A percentile compares a stretch with the other conserved stretches of the same genome.
Conservation (phyloP, 2,329 filamentous ascomycete species). For the Exophiala sideris region DNA sequence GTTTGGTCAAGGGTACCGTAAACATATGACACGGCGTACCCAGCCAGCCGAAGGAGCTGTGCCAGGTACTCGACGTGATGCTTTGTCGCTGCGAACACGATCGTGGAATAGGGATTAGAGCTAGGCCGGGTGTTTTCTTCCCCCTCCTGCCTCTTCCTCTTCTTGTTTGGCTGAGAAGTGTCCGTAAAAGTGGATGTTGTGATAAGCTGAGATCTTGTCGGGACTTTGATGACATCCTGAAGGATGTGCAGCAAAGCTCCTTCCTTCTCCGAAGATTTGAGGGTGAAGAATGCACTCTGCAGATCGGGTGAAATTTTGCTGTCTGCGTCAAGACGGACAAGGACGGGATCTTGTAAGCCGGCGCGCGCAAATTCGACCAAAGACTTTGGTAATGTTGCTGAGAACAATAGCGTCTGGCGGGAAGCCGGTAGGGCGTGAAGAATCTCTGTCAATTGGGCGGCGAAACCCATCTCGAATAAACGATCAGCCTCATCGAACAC, state of each 20-base stretch:
- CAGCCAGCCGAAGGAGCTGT: slow-evolving; percentile 71
- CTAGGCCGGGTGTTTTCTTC: slow-evolving; percentile 43
- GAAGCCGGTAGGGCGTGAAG: slow-evolving; percentile 78
- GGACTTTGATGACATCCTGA: slow-evolving; percentile 89
- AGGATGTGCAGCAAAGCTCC: slow-evolving; percentile 85
- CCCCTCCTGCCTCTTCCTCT: slow-evolving; percentile 49
- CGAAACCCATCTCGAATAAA: slow-evolving; percentile 98
- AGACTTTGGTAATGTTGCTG: slow-evolving; percentile 88
- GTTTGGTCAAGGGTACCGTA: slow-evolving; percentile 95
- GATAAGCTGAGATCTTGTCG: slow-evolving; percentile 50
- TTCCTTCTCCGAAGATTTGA: slow-evolving; percentile 92
- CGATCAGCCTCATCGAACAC: slow-evolving; percentile 98
- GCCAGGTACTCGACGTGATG: slow-evolving; percentile 95
- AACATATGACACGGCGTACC: slow-evolving; percentile 87
- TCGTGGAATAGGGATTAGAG: slow-evolving; percentile 80
- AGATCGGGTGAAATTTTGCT: slow-evolving; percentile 94
- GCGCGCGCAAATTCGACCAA: slow-evolving; percentile 94
- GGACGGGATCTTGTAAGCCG: slow-evolving; percentile 83
- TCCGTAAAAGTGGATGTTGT: slow-evolving; percentile 51
- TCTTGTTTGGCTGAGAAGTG: slow-evolving; percentile 40
- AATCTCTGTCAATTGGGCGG: slow-evolving; percentile 88
- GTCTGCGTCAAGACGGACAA: slow-evolving; percentile 88
- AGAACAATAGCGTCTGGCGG: slow-evolving; percentile 90
- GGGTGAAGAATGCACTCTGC: slow-evolving; percentile 90
- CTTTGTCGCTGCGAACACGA: slow-evolving; percentile 91